phyloP scores from a whole-genome alignment of 352 stramenopile species.

The Plasmopara halstedii region DNA sequence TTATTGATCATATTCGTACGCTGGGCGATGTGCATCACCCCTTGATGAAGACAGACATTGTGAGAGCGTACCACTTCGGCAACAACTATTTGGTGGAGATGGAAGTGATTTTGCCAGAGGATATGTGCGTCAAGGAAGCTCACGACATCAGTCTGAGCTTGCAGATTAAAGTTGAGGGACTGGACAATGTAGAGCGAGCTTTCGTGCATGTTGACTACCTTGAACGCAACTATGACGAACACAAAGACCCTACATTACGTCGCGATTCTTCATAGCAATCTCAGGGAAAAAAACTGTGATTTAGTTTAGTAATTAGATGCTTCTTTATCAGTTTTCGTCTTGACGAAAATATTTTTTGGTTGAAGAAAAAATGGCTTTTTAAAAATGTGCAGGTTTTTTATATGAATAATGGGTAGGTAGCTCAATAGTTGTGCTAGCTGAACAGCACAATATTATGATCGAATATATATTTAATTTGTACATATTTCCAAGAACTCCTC shows the following conservation, averaged over 20 bases:
- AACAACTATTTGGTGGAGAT: slow-evolving; percentile 92
- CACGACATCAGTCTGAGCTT: slow-evolving; percentile 96
- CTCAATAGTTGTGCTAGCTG: too few relatives aligned
- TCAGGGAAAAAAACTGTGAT: too few relatives aligned
- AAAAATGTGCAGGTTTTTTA: too few relatives aligned
- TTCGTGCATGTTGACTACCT: slow-evolving; percentile 98
- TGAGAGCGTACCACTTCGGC: slow-evolving; percentile 94
- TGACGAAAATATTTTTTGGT: too few relatives aligned
- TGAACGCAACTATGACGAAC: slow-evolving; percentile 82
- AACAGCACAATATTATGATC: too few relatives aligned
- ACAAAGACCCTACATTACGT: slow-evolving; percentile 79
- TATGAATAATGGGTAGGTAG: too few relatives aligned
- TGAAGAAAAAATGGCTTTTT: too few relatives aligned
- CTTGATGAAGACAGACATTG: slow-evolving; percentile 89
- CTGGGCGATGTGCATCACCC: slow-evolving; percentile 85
- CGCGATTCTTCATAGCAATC: slow-evolving; percentile 25
- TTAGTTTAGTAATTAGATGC: too few relatives aligned
- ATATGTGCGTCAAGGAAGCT: slow-evolving; percentile 88
- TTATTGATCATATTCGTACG: slow-evolving; percentile 89
- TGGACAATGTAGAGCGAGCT: slow-evolving; percentile 94
- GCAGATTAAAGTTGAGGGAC: slow-evolving; percentile 93
- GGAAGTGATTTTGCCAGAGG: slow-evolving; percentile 77
- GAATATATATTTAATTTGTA: too few relatives aligned
- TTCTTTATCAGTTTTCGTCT: too few relatives aligned
- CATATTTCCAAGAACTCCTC: too few relatives aligned